These are phyloP conservation scores for Trematosphaeria pertusa DNA, from an alignment of 2,329 filamentous ascomycete species.

Conservation along the genomic window DNA sequence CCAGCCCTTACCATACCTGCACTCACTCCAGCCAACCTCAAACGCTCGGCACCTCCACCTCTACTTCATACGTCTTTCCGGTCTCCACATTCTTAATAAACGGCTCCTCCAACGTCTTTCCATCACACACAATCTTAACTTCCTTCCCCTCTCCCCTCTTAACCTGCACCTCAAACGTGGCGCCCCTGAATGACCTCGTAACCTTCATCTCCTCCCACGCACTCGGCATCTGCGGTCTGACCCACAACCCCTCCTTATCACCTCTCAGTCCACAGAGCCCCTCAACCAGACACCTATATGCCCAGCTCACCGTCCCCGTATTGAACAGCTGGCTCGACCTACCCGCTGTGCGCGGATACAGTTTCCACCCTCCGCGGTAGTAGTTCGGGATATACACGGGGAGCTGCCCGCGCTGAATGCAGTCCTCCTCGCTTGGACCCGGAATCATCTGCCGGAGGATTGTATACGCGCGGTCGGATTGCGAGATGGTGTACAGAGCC, in stretches of 20 bases:
- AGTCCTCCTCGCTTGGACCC: conserved; percentile 60
- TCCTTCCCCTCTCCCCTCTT: conserved; percentile 50
- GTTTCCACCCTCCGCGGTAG: conserved; percentile 60
- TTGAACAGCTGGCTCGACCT: conserved; percentile 66
- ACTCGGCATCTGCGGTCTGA: conserved; percentile 61
- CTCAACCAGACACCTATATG: conserved; percentile 63
- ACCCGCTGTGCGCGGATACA: conserved; percentile 59
- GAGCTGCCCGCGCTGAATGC: conserved; percentile 61
- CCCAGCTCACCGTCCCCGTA: conserved; percentile 65
- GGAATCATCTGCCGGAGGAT: conserved; percentile 62
- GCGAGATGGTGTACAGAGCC: conserved; percentile 59
- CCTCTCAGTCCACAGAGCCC: conserved; percentile 62
- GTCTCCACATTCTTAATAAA: conserved; percentile 52
- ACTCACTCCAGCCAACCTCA: no score
- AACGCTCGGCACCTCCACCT: conserved; percentile 45
- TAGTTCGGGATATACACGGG: conserved; percentile 67
- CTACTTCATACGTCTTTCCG: conserved; percentile 56
- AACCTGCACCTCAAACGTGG: conserved; percentile 58
- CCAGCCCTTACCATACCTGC: no score
- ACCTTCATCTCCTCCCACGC: conserved; percentile 58
- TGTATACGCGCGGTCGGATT: conserved; percentile 60
- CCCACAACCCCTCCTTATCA: conserved; percentile 54
- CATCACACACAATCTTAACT: conserved; percentile 52
- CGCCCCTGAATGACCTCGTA: conserved; percentile 59
- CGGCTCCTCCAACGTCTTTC: conserved; percentile 48